Evolutionary conservation across 2,329 filamentous ascomycete genomes (phyloP), one percentile per base, ranked within the genome.

Genomic region (Hypoxylon sp.): DNA sequence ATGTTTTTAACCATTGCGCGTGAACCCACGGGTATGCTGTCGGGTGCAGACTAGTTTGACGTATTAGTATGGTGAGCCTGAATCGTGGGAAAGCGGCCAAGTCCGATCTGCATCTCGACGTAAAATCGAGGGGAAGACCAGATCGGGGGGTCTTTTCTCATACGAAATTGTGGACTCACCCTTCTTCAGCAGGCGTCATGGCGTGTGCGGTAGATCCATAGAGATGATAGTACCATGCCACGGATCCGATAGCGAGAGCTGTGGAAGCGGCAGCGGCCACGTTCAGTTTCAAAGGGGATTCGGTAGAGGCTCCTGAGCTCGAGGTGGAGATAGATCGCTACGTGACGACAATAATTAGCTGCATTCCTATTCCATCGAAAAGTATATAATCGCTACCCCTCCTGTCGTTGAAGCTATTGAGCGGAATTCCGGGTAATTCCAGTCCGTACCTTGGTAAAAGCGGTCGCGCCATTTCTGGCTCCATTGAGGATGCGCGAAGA

Each of bases 1-100:
- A 99, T 74, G 96, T 97, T 88, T 97, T 97, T 82, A 89, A 85
- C 87, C 90, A 94, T 83, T 96, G 90, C 79, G 89, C 79, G 83
- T 99, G 96, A 77, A 96, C 94, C 96, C 96, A 99, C 70, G 96
- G 96, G 82, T 98, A 98, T 76, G 90, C 83, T 70, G 94, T 92
- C 73, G 96, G 81, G 82, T 99, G 96, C 73, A 99, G 89, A 84
- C 96, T 99, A 77, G 39, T 58, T 54, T 21, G 43, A 57, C 41
- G 41, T 51, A 63, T 71, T 71, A 72, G 70, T 67, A 48, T 54
- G 41, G 46, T 54, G 45, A 43, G 54, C 37, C 41, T 48, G 55
- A 7, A 21, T 53, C 21, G 45, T 45, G 11, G 21, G 61, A 57
- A 58, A 59, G 53, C 43, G 43, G 53, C 9, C 53, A 47, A 27